Percentiles rank a stretch among this genome's conserved stretches.
Conservation (phyloP, 2,329 filamentous ascomycete species). For the Ambrosiella beaveri region DNA sequence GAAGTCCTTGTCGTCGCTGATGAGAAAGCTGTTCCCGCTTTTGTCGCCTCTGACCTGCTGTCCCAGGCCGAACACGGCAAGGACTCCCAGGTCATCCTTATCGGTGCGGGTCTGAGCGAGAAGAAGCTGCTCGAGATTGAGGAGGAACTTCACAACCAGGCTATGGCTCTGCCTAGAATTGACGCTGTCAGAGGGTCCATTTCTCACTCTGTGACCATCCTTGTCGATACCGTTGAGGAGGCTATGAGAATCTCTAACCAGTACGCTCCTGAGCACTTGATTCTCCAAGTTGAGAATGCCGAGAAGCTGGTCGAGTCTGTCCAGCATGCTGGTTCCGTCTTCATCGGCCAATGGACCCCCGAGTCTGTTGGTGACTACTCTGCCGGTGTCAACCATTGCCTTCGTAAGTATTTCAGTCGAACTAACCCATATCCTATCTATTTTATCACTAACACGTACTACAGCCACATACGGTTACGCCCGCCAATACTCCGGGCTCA, state of each 20-base stretch:
- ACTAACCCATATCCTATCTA: not conserved
- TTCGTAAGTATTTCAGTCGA: slow-evolving; percentile 49
- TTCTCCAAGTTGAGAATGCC: slow-evolving; percentile 70
- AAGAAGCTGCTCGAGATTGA: slow-evolving; percentile 66
- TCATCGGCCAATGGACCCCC: slow-evolving; percentile 89
- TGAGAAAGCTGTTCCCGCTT: slow-evolving; percentile 71
- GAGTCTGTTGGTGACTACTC: slow-evolving; percentile 98
- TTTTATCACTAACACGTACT: slow-evolving; percentile 15
- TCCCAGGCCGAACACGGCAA: slow-evolving; percentile 94
- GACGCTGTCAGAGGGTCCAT: slow-evolving; percentile 87
- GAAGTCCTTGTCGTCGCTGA: slow-evolving; percentile 96
- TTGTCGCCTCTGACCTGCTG: slow-evolving; percentile 85
- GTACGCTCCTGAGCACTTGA: slow-evolving; percentile 93
- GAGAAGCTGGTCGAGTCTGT: slow-evolving; percentile 59
- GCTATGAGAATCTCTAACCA: slow-evolving; percentile 74
- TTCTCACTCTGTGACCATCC: slow-evolving; percentile 75
- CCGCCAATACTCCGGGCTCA: slow-evolving; percentile 96
- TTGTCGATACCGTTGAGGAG: slow-evolving; percentile 51
- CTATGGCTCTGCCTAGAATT: slow-evolving; percentile 69
- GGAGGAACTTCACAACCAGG: slow-evolving; percentile 76
- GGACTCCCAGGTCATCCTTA: slow-evolving; percentile 85
- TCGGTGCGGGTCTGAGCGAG: slow-evolving; percentile 66
- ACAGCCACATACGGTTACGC: slow-evolving; percentile 92
- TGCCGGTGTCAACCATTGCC: slow-evolving; percentile 89
- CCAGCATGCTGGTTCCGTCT: slow-evolving; percentile 88